Evolutionary conservation across 2,329 filamentous ascomycete genomes (phyloP), one percentile per base, ranked within the genome.

Genomic region (Penicillium paneum): DNA sequence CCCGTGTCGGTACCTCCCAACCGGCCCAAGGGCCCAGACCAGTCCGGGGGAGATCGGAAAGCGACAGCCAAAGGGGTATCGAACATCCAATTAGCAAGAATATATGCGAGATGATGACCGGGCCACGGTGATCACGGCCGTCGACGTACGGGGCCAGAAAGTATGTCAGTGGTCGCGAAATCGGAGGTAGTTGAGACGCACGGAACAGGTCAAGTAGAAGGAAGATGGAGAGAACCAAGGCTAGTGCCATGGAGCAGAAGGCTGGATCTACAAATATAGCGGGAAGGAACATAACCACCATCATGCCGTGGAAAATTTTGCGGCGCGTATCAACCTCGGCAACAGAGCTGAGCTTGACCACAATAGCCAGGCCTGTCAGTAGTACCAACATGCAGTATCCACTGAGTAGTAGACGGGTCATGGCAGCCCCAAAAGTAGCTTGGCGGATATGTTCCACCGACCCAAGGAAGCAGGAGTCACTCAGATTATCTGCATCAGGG

Each of bases 241-340:
- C 80, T n/a, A 97, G 79, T 0, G 91, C 90, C 12, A 99, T 78
- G 1, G 89, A 84, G 46, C 87, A 86, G 71, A 90, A 97, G 38
- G 87, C 81, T 0, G 94, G 93, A 71, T 99, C 94, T 59, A 97
- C 77, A 69, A 86, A 97, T 2, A 88, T 89, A 1, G 90, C 85
- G 0, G 94, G 92, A 2, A 97, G 80, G 52, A 99, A 87, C 90
- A 99, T 97, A 52, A 86, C 85, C 8, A 97, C 93, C 89, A 97
- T 97, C 82, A 93, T 96, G 63, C 95, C 95, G 72, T 99, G 94
- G 71, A 99, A 99, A 24, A 97, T 90, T 73, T 99, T 99, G 47
- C 94, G 86, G 46, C 94, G 84, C 1, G 94, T 99, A 74, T 99
- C 94, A 43, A 99, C 93, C 74, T 97, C 92, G 62, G 89, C 92